These are phyloP conservation scores for Lathyrus sativus DNA, from an alignment of 306 rosid genomes.

Conservation along the genomic window DNA sequence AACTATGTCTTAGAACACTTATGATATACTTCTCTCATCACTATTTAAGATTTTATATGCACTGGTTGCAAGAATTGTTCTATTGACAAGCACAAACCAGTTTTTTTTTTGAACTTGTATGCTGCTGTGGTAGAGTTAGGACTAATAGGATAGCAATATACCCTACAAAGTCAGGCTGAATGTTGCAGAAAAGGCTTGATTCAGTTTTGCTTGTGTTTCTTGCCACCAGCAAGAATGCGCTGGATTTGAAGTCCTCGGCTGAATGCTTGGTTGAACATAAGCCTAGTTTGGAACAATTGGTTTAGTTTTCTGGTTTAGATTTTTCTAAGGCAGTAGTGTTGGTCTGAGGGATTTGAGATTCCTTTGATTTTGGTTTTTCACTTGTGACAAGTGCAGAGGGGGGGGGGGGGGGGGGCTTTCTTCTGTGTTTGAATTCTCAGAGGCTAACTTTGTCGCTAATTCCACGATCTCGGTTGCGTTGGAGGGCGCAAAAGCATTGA, in stretches of 20 bases:
- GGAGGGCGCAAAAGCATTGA: too few relatives aligned
- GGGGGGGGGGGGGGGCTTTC: too few relatives aligned
- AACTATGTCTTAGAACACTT: not conserved
- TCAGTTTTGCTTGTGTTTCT: conserved; percentile 63
- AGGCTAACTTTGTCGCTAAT: too few relatives aligned
- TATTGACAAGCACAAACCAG: conserved; percentile 6
- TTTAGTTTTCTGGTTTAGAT: too few relatives aligned
- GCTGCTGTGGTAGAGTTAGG: conserved; percentile 17
- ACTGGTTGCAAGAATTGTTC: conserved; percentile 22
- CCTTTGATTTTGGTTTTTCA: too few relatives aligned
- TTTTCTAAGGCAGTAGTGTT: too few relatives aligned
- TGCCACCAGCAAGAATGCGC: conserved; percentile 94
- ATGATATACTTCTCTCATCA: conserved; percentile 16
- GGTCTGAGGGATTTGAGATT: too few relatives aligned
- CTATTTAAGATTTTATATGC: conserved; percentile 16
- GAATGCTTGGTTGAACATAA: conserved; percentile 96
- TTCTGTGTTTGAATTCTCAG: too few relatives aligned
- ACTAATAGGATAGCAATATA: not conserved
- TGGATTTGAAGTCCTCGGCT: conserved; percentile 97
- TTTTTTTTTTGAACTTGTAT: not conserved
- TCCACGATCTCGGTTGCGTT: too few relatives aligned
- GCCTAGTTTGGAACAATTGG: conserved; percentile 92
- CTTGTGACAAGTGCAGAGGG: too few relatives aligned
- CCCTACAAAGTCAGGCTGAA: not conserved
- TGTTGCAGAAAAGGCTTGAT: conserved; percentile 11